phyloP scores from a whole-genome alignment of 441 rosid genomes.

The Pelargonium cotyledonis region DNA sequence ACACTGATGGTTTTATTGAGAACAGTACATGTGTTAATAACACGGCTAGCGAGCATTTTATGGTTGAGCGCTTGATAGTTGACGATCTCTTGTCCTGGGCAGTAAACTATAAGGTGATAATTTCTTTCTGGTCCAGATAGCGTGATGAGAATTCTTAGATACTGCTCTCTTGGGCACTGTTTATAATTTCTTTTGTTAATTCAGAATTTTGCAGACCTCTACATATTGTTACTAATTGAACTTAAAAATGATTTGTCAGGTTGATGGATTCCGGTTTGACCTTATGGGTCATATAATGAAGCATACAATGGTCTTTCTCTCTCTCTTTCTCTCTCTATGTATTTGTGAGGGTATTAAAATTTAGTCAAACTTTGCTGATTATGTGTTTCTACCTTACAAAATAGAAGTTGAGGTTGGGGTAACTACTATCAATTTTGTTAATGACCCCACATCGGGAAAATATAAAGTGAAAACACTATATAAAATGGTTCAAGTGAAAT shows the following conservation, averaged over 20 bases:
- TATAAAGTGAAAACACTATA: too few species aligned
- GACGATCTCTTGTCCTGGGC: slow-evolving; percentile 91
- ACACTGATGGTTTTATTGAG: slow-evolving; percentile 73
- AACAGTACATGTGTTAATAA: slow-evolving; percentile 84
- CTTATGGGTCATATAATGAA: slow-evolving; percentile 98
- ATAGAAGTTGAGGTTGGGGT: neutral
- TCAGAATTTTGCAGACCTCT: slow-evolving; percentile 8
- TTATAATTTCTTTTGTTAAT: slow-evolving; percentile 1
- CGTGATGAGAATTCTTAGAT: neutral
- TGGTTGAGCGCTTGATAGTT: slow-evolving; percentile 80
- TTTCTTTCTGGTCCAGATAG: neutral
- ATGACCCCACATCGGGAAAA: too few species aligned
- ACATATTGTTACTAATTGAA: slow-evolving; percentile 20
- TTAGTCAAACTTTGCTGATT: neutral
- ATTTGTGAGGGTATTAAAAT: neutral
- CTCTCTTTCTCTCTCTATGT: slow-evolving; percentile 9
- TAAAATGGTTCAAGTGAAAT: too few species aligned
- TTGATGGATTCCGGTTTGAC: slow-evolving; percentile 96
- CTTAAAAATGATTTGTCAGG: slow-evolving; percentile 41
- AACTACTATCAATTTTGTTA: too few species aligned
- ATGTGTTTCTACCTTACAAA: neutral
- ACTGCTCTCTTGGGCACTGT: neutral
- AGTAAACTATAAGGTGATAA: slow-evolving; percentile 74
- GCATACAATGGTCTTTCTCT: slow-evolving; percentile 63
- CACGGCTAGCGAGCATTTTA: slow-evolving; percentile 97